phyloP scores from a whole-genome alignment of 2,329 filamentous ascomycete genomes.

The Alternaria arbusti region DNA sequence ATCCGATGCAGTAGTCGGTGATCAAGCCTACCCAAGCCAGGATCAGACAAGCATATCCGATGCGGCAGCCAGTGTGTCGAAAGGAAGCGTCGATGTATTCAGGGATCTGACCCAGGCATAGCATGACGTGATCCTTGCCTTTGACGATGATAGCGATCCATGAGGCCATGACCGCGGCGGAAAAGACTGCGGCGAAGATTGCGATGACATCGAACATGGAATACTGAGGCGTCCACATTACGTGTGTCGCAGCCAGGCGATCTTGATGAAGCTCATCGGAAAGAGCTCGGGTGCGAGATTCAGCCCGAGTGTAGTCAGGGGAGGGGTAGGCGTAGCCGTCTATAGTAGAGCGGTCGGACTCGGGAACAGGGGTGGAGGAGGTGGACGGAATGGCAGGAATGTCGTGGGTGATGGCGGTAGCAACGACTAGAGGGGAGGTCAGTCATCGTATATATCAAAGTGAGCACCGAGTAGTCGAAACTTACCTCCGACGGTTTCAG shows the following conservation, averaged over 20 bases:
- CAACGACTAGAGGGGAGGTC: background rate
- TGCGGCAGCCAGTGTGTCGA: background rate
- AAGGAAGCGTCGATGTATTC: background rate
- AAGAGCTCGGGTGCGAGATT: background rate
- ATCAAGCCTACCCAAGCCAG: background rate
- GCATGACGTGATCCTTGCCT: background rate
- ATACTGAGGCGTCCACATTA: background rate
- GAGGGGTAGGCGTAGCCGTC: background rate
- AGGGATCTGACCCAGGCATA: background rate
- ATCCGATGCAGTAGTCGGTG: background rate
- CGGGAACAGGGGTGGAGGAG: background rate
- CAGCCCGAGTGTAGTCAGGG: background rate
- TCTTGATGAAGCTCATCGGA: background rate
- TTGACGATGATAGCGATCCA: background rate
- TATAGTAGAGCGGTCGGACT: background rate
- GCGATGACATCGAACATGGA: background rate
- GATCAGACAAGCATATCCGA: background rate
- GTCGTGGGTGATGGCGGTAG: constrained; percentile 2
- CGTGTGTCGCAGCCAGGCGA: background rate
- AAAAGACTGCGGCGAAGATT: background rate
- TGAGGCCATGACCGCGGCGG: background rate
- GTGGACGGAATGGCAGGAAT: background rate
- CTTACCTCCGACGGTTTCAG: constrained; percentile 6
- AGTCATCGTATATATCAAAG: background rate
- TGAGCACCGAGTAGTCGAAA: background rate